Base-by-base conservation (phyloP, 768 basidiomycete genomes). In the Lactarius pseudohatsudake region DNA sequence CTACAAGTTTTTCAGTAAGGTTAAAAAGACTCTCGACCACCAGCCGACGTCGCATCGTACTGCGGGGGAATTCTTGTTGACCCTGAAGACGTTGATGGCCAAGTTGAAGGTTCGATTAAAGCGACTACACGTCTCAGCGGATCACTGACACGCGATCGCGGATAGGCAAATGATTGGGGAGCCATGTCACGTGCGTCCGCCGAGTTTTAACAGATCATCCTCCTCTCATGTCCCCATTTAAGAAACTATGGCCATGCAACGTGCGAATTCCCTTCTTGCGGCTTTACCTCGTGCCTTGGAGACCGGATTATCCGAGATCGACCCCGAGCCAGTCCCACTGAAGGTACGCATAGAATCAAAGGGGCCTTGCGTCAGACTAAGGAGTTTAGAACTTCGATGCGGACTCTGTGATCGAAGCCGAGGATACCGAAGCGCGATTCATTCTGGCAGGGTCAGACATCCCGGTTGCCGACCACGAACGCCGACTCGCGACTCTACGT, bases 41-140 rank as follows among this genome's bases (percentile, higher is more conserved):
- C 85, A 86, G 66, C 64, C 71, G 4, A 61, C 81, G 1, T 86
- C 86, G 0, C 85, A 87, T 70, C 74, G 72, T 0, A 77, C 79
- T 0, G 86, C 84, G 0, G 83, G 83, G 15, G 79, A 83, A 63
- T 88, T 88, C 68, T 72, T 2, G 9, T 80, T 83, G 32, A 77
- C 80, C 2, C 73, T 88, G 73, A 88, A 88, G 73, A 85, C 85
- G 0, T 67, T 88, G 45, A 88, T 88, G 86, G 86, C 86, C 5
- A 88, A 88, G 61, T 71, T 88, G 47, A 87, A 88, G 80, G 86
- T 84, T 45, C n/a, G 64, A 41, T 36, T 15, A 7, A 32, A 1
- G 28, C 20, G 45, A 57, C 3, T 3, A 13, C 4, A 2, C 2
- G 30, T 15, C 57, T 6, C 7, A 2, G 43, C 59, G 85, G 20